These are phyloP conservation scores for Bonia amplexicaulis DNA, from an alignment of 176 grass and related monocot genomes.

Conservation along the genomic window DNA sequence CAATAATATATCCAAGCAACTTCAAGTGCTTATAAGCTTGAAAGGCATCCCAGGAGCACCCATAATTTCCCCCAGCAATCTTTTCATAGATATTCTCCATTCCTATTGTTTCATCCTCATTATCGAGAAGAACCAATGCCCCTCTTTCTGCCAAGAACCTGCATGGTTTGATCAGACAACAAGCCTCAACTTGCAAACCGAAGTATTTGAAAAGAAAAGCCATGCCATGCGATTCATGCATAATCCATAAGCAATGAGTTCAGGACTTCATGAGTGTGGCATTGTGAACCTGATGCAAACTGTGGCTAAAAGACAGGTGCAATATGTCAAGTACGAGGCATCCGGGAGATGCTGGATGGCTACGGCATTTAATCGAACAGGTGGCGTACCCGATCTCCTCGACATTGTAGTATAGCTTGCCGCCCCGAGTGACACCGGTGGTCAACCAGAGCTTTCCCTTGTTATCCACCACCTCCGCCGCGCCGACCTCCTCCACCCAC, in stretches of 20 bases:
- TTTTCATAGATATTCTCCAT: conserved; percentile 48
- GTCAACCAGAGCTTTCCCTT: conserved; percentile 81
- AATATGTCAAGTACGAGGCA: not conserved
- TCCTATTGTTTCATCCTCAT: conserved; percentile 33
- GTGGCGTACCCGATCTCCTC: conserved; percentile 75
- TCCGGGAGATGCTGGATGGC: not conserved
- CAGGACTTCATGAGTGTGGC: not conserved
- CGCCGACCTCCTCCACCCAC: conserved; percentile 67
- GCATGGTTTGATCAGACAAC: conserved; percentile 11
- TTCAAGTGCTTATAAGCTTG: conserved; percentile 83
- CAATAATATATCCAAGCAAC: conserved; percentile 80
- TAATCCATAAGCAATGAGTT: not conserved
- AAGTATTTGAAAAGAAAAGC: not conserved
- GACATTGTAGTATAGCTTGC: conserved; percentile 69
- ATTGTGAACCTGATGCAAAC: not conserved
- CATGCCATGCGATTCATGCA: not conserved
- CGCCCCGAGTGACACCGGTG: conserved; percentile 45
- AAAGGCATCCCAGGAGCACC: conserved; percentile 53
- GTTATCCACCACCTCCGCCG: conserved; percentile 63
- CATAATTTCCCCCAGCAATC: conserved; percentile 42
- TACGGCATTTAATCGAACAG: conserved; percentile 29
- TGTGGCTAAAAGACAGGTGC: not conserved
- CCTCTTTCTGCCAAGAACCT: conserved; percentile 85
- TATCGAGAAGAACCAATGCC: conserved; percentile 53
- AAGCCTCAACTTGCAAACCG: not conserved